Evolutionary conservation across 2,329 filamentous ascomycete species (phyloP).

Genomic region (Capronia coronata): DNA sequence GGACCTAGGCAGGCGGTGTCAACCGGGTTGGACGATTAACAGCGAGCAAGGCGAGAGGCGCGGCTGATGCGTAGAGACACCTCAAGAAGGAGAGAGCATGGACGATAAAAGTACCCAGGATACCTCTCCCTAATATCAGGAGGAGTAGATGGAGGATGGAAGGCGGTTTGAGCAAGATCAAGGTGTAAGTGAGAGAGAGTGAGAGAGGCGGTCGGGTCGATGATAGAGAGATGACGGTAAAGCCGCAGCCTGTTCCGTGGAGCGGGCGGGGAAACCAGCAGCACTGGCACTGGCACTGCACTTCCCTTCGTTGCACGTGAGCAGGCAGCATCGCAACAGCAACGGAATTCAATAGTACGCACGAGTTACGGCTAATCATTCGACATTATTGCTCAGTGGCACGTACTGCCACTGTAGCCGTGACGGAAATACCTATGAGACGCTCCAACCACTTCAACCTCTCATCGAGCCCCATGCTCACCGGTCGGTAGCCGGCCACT

Average conservation of each 20-base stretch:
- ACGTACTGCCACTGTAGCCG: too few species aligned
- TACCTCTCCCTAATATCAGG: conserved; percentile 1
- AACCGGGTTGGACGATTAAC: conserved; percentile 9
- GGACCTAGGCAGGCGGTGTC: conserved; percentile 30
- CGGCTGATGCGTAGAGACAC: conserved; percentile 7
- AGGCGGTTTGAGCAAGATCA: neutral
- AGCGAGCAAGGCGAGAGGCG: conserved; percentile 10
- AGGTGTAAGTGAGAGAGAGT: neutral
- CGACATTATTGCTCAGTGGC: too few species aligned
- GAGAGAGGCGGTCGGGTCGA: conserved; percentile 1
- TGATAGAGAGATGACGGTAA: conserved; percentile 16
- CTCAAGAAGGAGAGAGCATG: conserved; percentile 13
- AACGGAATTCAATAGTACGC: neutral
- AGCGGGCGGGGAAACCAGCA: conserved; percentile 9
- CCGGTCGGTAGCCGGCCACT: neutral
- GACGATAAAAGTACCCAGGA: conserved; percentile 2
- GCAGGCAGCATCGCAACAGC: conserved; percentile 1
- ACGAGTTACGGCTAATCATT: too few species aligned
- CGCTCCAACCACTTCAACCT: neutral
- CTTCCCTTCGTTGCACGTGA: too few species aligned
- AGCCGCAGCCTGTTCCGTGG: conserved; percentile 8
- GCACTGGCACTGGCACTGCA: too few species aligned
- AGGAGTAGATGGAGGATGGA: conserved; percentile 3
- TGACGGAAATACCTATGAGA: too few species aligned
- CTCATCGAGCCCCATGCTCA: too few species aligned